Percentiles rank a stretch among this genome's conserved stretches.
Conservation (phyloP, 345 rosid species). For the Physaria fendleri region DNA sequence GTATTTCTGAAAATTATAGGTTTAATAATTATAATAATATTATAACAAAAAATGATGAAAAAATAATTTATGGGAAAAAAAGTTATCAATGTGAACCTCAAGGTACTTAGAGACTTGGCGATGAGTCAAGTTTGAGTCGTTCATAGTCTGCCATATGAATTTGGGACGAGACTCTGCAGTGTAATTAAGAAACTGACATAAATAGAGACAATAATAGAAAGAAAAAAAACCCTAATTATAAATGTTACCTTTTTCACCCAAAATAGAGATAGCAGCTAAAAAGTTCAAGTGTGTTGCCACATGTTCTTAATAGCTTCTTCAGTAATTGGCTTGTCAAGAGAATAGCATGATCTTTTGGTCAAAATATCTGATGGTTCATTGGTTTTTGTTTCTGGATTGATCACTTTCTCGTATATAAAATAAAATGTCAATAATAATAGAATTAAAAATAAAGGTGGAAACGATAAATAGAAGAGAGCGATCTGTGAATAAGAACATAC, state of each 20-base stretch:
- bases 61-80: not conserved
- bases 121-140: conserved; percentile 35
- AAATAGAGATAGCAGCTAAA: conserved; percentile 26
- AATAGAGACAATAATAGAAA: too few relatives aligned
- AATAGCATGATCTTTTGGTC: conserved; percentile 27
- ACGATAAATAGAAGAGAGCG: not conserved
- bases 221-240: too few relatives aligned
- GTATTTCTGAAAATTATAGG: conserved; percentile 36
- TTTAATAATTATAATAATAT: not conserved
- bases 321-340: conserved; percentile 31
- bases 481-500: conserved; percentile 10
- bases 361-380: conserved; percentile 14
- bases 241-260: conserved; percentile 34
- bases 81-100: conserved; percentile 37
- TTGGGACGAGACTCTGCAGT: conserved; percentile 43
- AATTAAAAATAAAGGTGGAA: not conserved
- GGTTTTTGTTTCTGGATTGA: conserved; percentile 11
- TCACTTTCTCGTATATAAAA: conserved; percentile 29
- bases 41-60: not conserved
- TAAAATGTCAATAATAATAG: not conserved
- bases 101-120: conserved; percentile 57
- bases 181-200: not conserved
- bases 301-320: conserved; percentile 34
- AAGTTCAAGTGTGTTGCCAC: conserved; percentile 47
- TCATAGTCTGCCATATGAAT: conserved; percentile 34